These are phyloP conservation scores for Fragaria nilgerrensis DNA, from an alignment of 306 rosid species.

Conservation along the genomic window DNA sequence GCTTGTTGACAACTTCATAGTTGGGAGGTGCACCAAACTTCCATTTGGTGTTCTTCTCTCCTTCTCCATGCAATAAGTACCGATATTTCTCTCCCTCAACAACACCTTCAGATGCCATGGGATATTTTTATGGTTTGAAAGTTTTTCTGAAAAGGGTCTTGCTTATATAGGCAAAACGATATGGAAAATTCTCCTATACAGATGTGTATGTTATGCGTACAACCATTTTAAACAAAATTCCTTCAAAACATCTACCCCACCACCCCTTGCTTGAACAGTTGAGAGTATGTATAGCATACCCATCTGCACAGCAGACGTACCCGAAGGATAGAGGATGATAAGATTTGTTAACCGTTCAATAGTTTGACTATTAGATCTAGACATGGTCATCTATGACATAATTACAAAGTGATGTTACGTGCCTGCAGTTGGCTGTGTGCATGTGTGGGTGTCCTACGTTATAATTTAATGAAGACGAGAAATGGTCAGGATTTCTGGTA, in stretches of 20 bases:
- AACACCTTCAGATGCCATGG: slow-evolving; percentile 21
- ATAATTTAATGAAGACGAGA: too few relatives aligned
- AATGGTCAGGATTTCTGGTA: too few relatives aligned
- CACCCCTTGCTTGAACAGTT: too few relatives aligned
- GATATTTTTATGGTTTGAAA: neutral
- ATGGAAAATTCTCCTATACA: too few relatives aligned
- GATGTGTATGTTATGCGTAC: too few relatives aligned
- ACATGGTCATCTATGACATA: neutral
- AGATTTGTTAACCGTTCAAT: too few relatives aligned
- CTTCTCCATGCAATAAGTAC: slow-evolving; percentile 37
- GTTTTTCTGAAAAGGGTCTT: neutral
- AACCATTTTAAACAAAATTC: too few relatives aligned
- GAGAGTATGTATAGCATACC: too few relatives aligned
- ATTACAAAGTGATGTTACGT: neutral
- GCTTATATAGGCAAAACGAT: neutral
- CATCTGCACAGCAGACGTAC: too few relatives aligned
- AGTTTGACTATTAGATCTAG: too few relatives aligned
- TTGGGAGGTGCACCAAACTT: slow-evolving; percentile 49
- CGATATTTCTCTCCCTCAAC: slow-evolving; percentile 45
- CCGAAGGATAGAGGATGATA: neutral
- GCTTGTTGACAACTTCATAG: slow-evolving; percentile 49
- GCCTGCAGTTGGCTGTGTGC: neutral
- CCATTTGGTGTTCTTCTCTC: slow-evolving; percentile 55
- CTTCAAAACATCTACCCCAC: too few relatives aligned
- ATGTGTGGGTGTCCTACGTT: neutral